Evolutionary conservation across 23 red algal species (phyloP), one percentile per base, ranked within the genome.

Genomic region (Gracilaria gracilis): DNA sequence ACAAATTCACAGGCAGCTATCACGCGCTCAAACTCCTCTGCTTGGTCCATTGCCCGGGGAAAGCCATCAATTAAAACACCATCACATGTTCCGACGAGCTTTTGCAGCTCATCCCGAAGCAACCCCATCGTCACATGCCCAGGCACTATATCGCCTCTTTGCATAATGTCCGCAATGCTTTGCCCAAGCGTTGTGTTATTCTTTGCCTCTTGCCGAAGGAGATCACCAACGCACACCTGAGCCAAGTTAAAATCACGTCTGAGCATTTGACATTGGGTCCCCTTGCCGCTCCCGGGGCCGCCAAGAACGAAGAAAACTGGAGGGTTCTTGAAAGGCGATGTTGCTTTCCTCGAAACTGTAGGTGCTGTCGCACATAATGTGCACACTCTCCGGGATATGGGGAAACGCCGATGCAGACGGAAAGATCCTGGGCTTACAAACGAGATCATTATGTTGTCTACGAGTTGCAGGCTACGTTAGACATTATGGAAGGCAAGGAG

Each of bases 61-160:
- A 98, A 98, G 24, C 96, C 96, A 78, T 98, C 96, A 51, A 98
- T 93, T 54, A 98, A 89, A 67, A 98, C 82, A 81, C 88, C 82
- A 79, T 66, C 44, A 65, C 61, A 75, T 16, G 57, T 48, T 28
- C 72, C 89, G 25, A 42, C 80, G 24, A 82, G 46, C 12, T 31
- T 54, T 34, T 66, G 42, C 19, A 89, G 74, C 75, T 79, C 92
- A n/a, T 82, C 79, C 31, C 92, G 57, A 21, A 98, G 81, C 67
- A 98, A 65, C 14, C 61, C 57, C 81, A 98, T 95, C 16, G 96
- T 98, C 17, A 98, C 80, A 44, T 95, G 23, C 36, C 91, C 90
- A 34, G 96, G 96, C 37, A 98, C 96, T 32, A 98, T 98, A 82
- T 98, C 90, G 34, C 96, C 96, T 39, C 86, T 55, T 34, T 88